Percentiles rank a stretch among this genome's conserved stretches.
These are phyloP conservation scores for Botrytis tulipae DNA, from an alignment of 2,329 filamentous ascomycete species.

Conservation along the genomic window DNA sequence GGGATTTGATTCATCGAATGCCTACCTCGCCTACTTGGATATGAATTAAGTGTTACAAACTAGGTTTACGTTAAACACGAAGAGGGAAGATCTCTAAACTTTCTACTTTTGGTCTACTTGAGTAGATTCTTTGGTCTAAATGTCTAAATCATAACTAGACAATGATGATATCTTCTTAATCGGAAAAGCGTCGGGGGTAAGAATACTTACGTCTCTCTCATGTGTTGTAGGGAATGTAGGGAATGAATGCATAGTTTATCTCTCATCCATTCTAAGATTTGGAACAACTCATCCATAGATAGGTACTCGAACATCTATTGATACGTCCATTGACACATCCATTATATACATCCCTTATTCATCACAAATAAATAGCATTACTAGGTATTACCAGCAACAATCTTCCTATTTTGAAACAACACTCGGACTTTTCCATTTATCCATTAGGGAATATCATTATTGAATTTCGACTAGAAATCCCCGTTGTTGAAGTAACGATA, in stretches of 20 bases:
- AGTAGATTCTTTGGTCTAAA: background rate
- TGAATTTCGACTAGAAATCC: background rate
- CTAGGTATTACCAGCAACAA: background rate
- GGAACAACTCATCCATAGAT: background rate
- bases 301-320: background rate
- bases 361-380: background rate
- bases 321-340: background rate
- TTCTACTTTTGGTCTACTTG: background rate
- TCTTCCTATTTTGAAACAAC: background rate
- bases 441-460: background rate
- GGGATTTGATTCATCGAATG: background rate
- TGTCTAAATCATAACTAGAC: background rate
- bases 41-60: background rate
- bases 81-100: background rate
- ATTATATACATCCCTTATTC: background rate
- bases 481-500: background rate
- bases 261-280: background rate
- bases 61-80: background rate
- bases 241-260: background rate
- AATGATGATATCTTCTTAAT: background rate
- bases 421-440: constrained; percentile 8
- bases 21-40: background rate
- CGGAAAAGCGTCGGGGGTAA: background rate
- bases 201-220: background rate
- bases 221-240: background rate